Evolutionary conservation across 208 protist species (phyloP), one percentile per base, ranked within the genome.

Genomic region (Porcisia hertigi): DNA sequence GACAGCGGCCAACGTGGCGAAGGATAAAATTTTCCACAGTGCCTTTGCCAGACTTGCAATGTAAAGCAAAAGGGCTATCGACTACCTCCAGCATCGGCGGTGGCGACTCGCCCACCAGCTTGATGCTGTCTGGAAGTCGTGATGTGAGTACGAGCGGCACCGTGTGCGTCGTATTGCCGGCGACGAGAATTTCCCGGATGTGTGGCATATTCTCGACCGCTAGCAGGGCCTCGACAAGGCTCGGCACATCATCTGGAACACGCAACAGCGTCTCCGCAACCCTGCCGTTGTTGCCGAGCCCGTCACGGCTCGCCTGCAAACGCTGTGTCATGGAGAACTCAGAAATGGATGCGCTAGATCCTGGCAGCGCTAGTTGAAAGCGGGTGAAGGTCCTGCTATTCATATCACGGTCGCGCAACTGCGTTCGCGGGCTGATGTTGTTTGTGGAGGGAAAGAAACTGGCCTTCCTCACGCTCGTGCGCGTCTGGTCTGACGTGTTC

Each of bases 21-120:
- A 96, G 86, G 43, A 93, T 83, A 69, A 96, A 93, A 82, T 96
- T 94, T 72, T 91, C 86, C 20, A 96, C 60, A 41, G 75, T 85
- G 23, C 92, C 92, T 18, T 78, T 82, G 47, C 92, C 92, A 0
- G 88, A 92, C 54, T 73, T 57, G 73, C 84, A 94, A 72, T 85
- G 71, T 52, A 96, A 64, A 23, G 86, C 92, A 64, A 85, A 92
- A 8, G 81, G 65, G 20, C 62, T 77, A 73, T 85, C 84, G 2
- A 72, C 69, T 57, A 93, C 86, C 81, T 96, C 88, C 49, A 93
- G 81, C 75, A 88, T 86, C 30, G 91, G 91, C 58, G 87, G 73
- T 36, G 92, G 88, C 75, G 79, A 84, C 75, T 89, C 88, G 14
- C 92, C 92, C 14, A 94, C 79, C 59, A 96, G 85, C 55, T 77